These are phyloP conservation scores for Boletus barrowsii DNA, from an alignment of 768 basidiomycete genomes.

Conservation along the genomic window DNA sequence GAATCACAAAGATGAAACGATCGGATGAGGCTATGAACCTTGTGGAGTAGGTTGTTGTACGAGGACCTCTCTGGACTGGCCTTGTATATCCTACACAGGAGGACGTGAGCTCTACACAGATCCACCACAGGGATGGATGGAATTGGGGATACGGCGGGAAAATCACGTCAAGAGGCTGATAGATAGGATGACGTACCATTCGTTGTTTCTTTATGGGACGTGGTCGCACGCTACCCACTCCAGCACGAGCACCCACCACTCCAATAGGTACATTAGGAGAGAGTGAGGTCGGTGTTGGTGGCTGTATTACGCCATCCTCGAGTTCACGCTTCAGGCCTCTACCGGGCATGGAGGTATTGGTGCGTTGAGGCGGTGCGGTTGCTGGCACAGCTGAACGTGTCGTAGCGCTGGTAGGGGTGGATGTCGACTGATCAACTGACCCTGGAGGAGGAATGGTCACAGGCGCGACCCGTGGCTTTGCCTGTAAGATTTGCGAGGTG, in stretches of 20 bases:
- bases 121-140: not conserved
- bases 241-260: conserved; percentile 54
- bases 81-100: conserved; percentile 52
- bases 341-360: conserved; percentile 6
- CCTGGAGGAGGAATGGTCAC: conserved; percentile 33
- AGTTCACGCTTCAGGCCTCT: conserved; percentile 36
- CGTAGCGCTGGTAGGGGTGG: conserved; percentile 33
- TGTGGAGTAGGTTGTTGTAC: conserved; percentile 75
- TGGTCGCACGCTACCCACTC: conserved; percentile 54
- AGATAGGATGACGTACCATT: conserved; percentile 46
- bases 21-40: conserved; percentile 41
- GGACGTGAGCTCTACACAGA: conserved; percentile 3
- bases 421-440: conserved; percentile 24
- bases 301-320: conserved; percentile 23
- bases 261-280: conserved; percentile 25
- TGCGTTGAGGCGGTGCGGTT: conserved; percentile 25
- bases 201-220: conserved; percentile 75
- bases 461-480: conserved; percentile 31
- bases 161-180: not conserved
- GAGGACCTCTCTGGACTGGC: conserved; percentile 59
- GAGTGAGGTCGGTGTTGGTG: conserved; percentile 22
- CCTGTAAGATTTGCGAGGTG: conserved; percentile 8
- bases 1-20: conserved; percentile 1
- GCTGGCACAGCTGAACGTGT: conserved; percentile 28
- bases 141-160: not conserved